phyloP scores from a whole-genome alignment of 2,329 filamentous ascomycete genomes.

The Diaporthe sp. region DNA sequence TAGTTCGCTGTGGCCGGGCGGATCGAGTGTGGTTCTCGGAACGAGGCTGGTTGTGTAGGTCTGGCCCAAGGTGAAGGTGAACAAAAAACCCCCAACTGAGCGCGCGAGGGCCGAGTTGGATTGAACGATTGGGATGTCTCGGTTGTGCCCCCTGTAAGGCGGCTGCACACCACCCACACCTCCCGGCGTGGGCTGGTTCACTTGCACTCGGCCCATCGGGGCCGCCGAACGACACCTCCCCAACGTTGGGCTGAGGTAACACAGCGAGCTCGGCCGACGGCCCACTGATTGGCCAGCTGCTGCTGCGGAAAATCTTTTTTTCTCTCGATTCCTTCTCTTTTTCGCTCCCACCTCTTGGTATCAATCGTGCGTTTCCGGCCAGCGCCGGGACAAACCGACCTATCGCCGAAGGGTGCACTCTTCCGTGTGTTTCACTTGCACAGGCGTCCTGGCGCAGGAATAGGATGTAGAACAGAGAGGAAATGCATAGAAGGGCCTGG shows the following conservation, averaged over 20 bases:
- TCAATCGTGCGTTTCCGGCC: slow-evolving; percentile 10
- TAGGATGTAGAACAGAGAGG: slow-evolving; percentile 9
- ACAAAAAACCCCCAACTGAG: background rate
- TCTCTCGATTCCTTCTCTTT: background rate
- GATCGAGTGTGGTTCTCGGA: background rate
- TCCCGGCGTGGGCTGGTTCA: background rate
- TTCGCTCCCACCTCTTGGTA: slow-evolving; percentile 1
- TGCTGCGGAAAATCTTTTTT: slow-evolving; percentile 5
- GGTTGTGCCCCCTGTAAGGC: background rate
- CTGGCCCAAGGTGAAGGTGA: background rate
- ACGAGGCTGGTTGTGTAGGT: slow-evolving; percentile 1
- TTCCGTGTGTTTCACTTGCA: slow-evolving; percentile 21
- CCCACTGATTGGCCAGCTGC: slow-evolving; percentile 4
- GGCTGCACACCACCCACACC: background rate
- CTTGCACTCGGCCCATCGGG: slow-evolving; percentile 27
- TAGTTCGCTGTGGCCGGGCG: slow-evolving; percentile 10
- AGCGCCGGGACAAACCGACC: slow-evolving; percentile 2
- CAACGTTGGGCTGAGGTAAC: background rate
- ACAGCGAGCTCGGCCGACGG: background rate
- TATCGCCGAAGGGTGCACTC: slow-evolving; percentile 15
- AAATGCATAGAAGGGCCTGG: background rate
- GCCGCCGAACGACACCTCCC: slow-evolving; percentile 13
- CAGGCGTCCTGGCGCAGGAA: background rate
- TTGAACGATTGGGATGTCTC: background rate
- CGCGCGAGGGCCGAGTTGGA: background rate